Evolutionary conservation across 768 basidiomycete genomes (phyloP), one percentile per base, ranked within the genome.

Genomic region (Omphalotus guepiniiformis): DNA sequence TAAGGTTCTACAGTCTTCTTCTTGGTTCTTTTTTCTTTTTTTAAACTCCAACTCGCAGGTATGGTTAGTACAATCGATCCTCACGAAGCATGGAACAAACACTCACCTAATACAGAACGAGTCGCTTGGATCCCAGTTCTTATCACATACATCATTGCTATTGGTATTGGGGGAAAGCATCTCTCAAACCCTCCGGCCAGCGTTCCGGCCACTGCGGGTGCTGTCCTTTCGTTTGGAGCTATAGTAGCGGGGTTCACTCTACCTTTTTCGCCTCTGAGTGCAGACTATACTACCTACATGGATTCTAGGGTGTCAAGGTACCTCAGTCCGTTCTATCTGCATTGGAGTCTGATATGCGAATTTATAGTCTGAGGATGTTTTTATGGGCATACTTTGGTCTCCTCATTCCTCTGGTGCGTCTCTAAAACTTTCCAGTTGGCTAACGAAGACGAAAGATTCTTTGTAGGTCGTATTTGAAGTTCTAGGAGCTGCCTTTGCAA

Each of bases 251-350:
- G 81, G 0, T 83, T 80, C 38, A 70, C 75, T 9, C 70, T 79
- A 50, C 70, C 74, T 1, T 78, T n/a, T n/a, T n/a, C n/a, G n/a
- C n/a, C n/a, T n/a, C n/a, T n/a, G n/a, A 3, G 74, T 22, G 44
- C 79, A 15, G 82, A 83, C 53, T 83, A 78, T 57, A 78, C 79
- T 4, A 73, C 70, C 39, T 83, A 82, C 58, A 75, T 72, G 60
- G 57, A 66, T 2, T 65, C 72, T 0, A 54, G 58, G 0, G 76
- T 70, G 3, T 61, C 75, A 1, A 69, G 73, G 74, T 72, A 47
- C n/a, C 66, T 47, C 11, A 15, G n/a, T n/a, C n/a, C n/a, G n/a
- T n/a, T 36, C 29, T 21, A 9, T 39, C 11, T 21, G 11, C 19
- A 12, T 9, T 19, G 11, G 11, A 12, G 12, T 9, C 19, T 19